Base-by-base conservation (phyloP, 805 yeast species). In the Cyberlindnera meyerae region DNA sequence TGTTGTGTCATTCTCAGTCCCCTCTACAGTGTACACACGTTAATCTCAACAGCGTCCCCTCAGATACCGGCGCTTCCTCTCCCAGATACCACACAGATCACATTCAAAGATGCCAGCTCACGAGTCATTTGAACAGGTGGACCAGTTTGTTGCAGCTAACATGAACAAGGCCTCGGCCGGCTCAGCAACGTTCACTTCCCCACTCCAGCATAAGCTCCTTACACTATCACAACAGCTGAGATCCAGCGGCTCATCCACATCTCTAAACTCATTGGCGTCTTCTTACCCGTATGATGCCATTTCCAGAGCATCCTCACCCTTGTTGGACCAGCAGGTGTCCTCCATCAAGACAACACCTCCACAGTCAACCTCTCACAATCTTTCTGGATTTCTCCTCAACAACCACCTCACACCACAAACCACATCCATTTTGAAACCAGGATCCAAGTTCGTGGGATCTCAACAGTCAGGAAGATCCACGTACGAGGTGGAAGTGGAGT, bases 401-500 rank as follows among this genome's bases (percentile, higher is more conserved):
- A 36, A 34, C 33, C 40, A 38, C 22, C 18, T 36, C 17, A 37
- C 25, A 6, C 55, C 58, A 2, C 21, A 22, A 18, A 45, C 48
- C 1, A 43, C 68, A 11, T 65, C 73, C 35, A 74, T 71, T 37
- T 61, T 84, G 14, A 71, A 73, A 38, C 80, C 88, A 3, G 79
- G 82, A 31, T 67, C 84, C 18, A 61, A 52, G 25, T 84, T 79
- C 47, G 54, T 66, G 8, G 94, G 94, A 3, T 71, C 77, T 16
- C 94, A 84, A 51, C 82, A 77, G 51, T 75, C 85, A 9, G 86
- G 83, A 1, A 62, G 72, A 41, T 68, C 76, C 3, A 71, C 75
- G 4, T 82, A 79, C 56, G 80, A 77, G 44, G 86, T 84, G 14
- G 63, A 70, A 28, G 86, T 83, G 15, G 85, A 79, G 49, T 62